Evolutionary conservation across 2,329 filamentous ascomycete genomes (phyloP).

Genomic region (Cyphellophora attinorum): DNA sequence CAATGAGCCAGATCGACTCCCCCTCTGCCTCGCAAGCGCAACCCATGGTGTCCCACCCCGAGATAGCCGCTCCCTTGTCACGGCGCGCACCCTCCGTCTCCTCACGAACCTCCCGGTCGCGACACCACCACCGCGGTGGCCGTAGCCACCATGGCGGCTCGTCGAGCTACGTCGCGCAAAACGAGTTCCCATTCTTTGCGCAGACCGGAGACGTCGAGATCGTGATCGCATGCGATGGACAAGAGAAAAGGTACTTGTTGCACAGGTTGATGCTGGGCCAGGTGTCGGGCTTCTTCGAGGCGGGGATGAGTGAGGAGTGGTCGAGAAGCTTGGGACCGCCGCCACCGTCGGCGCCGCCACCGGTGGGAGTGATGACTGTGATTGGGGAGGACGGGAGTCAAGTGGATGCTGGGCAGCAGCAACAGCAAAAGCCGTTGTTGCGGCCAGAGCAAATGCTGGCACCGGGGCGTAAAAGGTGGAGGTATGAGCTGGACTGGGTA

Average conservation of each 20-base stretch:
- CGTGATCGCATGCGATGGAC: constrained; percentile 57
- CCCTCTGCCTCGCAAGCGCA: constrained; percentile 2
- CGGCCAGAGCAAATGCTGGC: constrained; percentile 9
- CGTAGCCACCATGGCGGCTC: constrained; percentile 74
- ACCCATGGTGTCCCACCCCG: constrained; percentile 33
- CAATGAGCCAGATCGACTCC: constrained; percentile 3
- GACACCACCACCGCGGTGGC: constrained; percentile 58
- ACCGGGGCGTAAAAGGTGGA: constrained; percentile 58
- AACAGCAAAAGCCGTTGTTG: background rate
- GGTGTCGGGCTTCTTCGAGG: constrained; percentile 90
- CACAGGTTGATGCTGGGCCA: constrained; percentile 80
- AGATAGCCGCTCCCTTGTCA: constrained; percentile 38
- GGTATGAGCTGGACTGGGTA: constrained; percentile 77
- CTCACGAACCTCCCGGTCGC: constrained; percentile 50
- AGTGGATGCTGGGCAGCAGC: constrained; percentile 18
- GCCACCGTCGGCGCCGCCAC: constrained; percentile 18
- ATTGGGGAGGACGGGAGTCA: constrained; percentile 39
- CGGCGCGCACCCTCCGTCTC: constrained; percentile 54
- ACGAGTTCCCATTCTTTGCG: constrained; percentile 87
- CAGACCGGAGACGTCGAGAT: constrained; percentile 92
- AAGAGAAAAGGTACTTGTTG: constrained; percentile 75
- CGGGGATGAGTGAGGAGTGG: constrained; percentile 73
- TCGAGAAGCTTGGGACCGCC: constrained; percentile 32
- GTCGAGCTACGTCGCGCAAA: constrained; percentile 59
- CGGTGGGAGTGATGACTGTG: constrained; percentile 39